Evolutionary conservation across 352 stramenopile species (phyloP).

Genomic region (Globisporangium carolinianum): DNA sequence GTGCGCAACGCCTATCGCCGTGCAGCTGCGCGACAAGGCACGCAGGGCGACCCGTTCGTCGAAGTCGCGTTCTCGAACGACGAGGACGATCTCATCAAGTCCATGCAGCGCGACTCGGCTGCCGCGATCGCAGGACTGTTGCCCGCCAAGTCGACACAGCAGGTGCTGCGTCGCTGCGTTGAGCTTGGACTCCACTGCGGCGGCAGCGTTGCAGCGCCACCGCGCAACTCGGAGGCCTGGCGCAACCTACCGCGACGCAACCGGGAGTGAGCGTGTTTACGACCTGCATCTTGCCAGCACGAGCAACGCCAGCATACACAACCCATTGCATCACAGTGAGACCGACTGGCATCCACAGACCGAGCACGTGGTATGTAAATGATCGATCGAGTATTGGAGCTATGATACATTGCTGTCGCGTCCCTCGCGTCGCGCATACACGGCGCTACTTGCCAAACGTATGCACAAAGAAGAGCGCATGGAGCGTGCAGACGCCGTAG

Average conservation of each 20-base stretch:
- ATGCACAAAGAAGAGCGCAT: conserved; percentile 42
- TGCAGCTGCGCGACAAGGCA: conserved; percentile 1
- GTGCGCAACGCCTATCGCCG: conserved; percentile 7
- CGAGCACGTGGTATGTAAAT: too few species aligned
- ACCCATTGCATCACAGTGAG: not conserved
- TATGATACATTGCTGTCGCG: not conserved
- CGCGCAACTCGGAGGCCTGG: conserved; percentile 44
- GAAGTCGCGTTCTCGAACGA: conserved; percentile 37
- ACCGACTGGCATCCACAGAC: not conserved
- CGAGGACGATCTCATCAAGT: conserved; percentile 43
- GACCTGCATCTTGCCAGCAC: too few species aligned
- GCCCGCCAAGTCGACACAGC: conserved; percentile 20
- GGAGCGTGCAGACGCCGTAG: conserved; percentile 31
- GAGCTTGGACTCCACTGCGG: conserved; percentile 50
- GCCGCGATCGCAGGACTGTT: conserved; percentile 30
- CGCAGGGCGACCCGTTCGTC: conserved; percentile 3
- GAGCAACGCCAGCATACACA: not conserved
- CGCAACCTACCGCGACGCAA: conserved; percentile 7
- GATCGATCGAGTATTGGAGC: too few species aligned
- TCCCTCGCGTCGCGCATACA: not conserved
- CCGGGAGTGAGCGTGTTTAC: not conserved
- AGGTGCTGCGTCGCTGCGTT: conserved; percentile 47
- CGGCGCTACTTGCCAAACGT: conserved; percentile 35
- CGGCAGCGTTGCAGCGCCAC: conserved; percentile 16
- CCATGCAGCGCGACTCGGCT: conserved; percentile 30